Percentiles rank a stretch among this genome's conserved stretches.
These are phyloP conservation scores for Trichoderma hamatum DNA, from an alignment of 2,329 filamentous ascomycete species.

Conservation along the genomic window DNA sequence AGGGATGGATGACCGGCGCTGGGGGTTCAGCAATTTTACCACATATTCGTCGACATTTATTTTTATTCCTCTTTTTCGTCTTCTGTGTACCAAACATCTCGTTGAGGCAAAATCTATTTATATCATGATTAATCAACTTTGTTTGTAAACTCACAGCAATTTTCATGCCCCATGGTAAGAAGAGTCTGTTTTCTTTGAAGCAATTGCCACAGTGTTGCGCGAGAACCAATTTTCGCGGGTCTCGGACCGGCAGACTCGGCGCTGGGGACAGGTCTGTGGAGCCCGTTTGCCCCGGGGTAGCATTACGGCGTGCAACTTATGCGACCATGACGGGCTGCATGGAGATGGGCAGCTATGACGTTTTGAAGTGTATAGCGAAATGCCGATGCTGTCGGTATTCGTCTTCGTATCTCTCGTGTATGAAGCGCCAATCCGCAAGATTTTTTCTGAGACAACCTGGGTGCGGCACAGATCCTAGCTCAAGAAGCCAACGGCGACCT, in stretches of 20 bases:
- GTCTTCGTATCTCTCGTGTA: not conserved
- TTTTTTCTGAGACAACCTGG: not conserved
- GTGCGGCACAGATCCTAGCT: not conserved
- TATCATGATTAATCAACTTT: not conserved
- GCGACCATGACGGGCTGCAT: constrained; percentile 9
- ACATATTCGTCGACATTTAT: not conserved
- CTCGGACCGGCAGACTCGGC: constrained; percentile 20
- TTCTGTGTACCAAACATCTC: not conserved
- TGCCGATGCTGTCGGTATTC: not conserved
- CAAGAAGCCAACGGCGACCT: not conserved
- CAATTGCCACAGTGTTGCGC: not conserved
- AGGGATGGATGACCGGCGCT: constrained; percentile 18
- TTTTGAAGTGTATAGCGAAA: not conserved
- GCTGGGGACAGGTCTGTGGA: not conserved
- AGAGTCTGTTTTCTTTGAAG: not conserved
- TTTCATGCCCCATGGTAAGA: not conserved
- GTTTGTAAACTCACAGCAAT: not conserved
- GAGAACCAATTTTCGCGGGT: not conserved
- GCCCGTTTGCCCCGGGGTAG: constrained; percentile 7
- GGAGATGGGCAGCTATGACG: not conserved
- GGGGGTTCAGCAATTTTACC: constrained; percentile 3
- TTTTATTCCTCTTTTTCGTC: not conserved
- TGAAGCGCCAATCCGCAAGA: not conserved
- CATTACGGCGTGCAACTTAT: not conserved
- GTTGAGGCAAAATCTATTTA: not conserved